These are phyloP conservation scores for Sporothrix pseudoabietina DNA, from an alignment of 2,329 filamentous ascomycete genomes.

Conservation along the genomic window DNA sequence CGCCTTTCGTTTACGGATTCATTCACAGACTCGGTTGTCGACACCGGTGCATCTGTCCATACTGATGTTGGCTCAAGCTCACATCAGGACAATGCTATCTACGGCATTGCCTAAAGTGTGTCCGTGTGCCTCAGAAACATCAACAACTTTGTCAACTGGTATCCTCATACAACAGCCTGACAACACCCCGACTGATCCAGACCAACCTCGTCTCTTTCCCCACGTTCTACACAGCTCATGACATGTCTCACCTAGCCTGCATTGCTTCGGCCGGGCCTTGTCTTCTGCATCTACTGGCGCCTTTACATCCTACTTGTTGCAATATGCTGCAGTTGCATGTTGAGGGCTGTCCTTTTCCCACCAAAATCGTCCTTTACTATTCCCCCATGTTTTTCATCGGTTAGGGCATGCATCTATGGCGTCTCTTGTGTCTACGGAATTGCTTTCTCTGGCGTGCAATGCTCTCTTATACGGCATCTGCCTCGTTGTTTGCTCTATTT, in stretches of 20 bases:
- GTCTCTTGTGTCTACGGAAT: constrained; percentile 6
- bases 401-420: neutral
- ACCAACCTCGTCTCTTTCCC: neutral
- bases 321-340: neutral
- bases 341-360: neutral
- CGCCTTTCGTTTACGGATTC: constrained; percentile 24
- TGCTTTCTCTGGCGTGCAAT: constrained; percentile 20
- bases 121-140: neutral
- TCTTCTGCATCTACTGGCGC: neutral
- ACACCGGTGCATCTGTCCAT: constrained; percentile 1
- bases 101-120: neutral
- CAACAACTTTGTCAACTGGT: neutral
- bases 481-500: constrained; percentile 24
- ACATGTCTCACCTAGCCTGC: neutral
- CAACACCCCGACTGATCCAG: neutral
- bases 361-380: neutral
- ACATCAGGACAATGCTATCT: neutral
- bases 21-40: constrained; percentile 11
- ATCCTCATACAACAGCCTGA: neutral
- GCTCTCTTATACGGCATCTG: neutral
- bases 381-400: neutral
- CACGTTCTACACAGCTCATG: neutral
- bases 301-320: neutral
- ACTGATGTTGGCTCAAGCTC: neutral
- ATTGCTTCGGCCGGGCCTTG: neutral